A percentile compares a stretch with the other conserved stretches of the same genome.
Evolutionary conservation across 345 rosid genomes (phyloP).

Genomic region (Diplotaxis tenuifolia): DNA sequence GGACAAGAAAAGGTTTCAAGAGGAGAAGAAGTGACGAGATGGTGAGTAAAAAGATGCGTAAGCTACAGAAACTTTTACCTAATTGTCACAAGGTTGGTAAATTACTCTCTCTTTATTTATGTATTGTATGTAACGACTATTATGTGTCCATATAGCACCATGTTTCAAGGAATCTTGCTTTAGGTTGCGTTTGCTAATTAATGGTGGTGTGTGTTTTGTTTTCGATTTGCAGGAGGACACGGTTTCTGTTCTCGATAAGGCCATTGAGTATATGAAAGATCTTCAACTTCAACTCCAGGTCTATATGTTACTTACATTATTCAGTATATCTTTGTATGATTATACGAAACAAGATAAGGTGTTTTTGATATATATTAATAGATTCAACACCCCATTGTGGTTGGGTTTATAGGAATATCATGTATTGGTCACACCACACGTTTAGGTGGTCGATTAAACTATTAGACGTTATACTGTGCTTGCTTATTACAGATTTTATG

Average conservation of each 20-base stretch:
- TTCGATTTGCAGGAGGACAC: constrained; percentile 48
- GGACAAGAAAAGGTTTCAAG: constrained; percentile 25
- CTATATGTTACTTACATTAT: background rate
- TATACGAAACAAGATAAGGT: background rate
- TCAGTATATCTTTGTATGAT: background rate
- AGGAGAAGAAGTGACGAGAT: constrained; percentile 55
- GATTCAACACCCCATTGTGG: background rate
- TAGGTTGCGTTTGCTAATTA: background rate
- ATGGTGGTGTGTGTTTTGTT: background rate
- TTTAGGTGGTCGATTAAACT: background rate
- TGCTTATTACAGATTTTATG: background rate
- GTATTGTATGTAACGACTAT: background rate
- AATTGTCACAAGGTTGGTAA: constrained; percentile 59
- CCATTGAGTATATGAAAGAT: constrained; percentile 60
- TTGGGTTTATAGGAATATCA: background rate
- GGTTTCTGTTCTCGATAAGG: constrained; percentile 64
- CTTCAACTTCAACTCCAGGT: constrained; percentile 90
- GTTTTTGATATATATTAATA: background rate
- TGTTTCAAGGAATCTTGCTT: background rate
- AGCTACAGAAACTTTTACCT: constrained; percentile 64
- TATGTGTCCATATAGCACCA: background rate
- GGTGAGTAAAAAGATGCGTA: constrained; percentile 68
- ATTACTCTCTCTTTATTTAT: background rate
- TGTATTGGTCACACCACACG: background rate
- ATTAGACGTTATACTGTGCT: background rate